phyloP scores from a whole-genome alignment of 768 basidiomycete species.

The Cystobasidium onofrii region DNA sequence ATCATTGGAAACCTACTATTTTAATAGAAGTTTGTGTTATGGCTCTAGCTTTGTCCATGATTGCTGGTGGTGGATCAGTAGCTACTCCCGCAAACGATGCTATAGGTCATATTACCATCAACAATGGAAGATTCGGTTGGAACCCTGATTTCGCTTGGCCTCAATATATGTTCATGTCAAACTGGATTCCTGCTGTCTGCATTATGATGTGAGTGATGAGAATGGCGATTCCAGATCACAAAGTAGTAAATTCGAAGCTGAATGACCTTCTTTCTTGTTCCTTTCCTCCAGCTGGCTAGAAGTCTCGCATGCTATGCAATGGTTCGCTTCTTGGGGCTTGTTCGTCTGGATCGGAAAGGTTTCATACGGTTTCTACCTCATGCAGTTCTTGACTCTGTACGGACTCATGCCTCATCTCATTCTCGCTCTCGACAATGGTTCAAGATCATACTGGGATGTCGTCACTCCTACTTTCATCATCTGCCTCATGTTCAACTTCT shows the following conservation, averaged over 20 bases:
- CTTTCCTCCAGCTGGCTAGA: conserved; percentile 40
- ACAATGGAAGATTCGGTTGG: conserved; percentile 41
- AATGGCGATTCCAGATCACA: too few species aligned
- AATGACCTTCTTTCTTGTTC: neutral
- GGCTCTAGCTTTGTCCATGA: conserved; percentile 41
- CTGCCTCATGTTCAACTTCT: conserved; percentile 43
- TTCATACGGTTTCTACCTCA: conserved; percentile 45
- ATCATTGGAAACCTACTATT: conserved; percentile 43
- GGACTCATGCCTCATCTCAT: conserved; percentile 43
- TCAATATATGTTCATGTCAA: conserved; percentile 41
- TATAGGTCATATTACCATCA: conserved; percentile 40
- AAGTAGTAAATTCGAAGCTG: neutral
- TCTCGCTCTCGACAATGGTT: conserved; percentile 40
- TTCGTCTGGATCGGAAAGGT: conserved; percentile 45
- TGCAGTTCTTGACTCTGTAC: conserved; percentile 45
- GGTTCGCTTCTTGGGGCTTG: conserved; percentile 43
- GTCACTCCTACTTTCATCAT: conserved; percentile 43
- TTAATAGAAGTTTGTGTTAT: conserved; percentile 40
- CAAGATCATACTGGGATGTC: conserved; percentile 40
- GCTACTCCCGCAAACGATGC: conserved; percentile 40
- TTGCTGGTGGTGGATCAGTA: conserved; percentile 41
- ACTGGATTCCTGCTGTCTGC: conserved; percentile 38
- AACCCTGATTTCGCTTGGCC: conserved; percentile 42
- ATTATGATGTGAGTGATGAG: conserved; percentile 36
- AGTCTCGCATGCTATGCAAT: conserved; percentile 44